A percentile compares a stretch with the other conserved stretches of the same genome.
phyloP scores from a whole-genome alignment of 202 grass and related monocot genomes.

The Schoenoplectus tabernaemontani region DNA sequence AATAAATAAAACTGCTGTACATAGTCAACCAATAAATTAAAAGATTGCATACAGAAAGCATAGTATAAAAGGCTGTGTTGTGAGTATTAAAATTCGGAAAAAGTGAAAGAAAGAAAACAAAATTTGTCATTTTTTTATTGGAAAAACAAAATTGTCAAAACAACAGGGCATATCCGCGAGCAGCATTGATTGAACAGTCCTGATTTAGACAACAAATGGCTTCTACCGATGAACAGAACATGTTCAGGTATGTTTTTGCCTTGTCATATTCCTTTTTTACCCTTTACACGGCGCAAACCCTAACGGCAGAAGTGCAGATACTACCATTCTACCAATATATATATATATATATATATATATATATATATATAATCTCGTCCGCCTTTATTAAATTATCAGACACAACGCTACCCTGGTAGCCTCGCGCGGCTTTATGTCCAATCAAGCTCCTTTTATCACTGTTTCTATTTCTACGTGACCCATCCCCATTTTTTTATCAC shows the following conservation, averaged over 20 bases:
- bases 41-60: background rate
- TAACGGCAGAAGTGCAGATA: no score
- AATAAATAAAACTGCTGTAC: background rate
- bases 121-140: no score
- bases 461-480: background rate
- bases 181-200: background rate
- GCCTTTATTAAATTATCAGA: background rate
- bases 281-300: background rate
- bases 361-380: background rate
- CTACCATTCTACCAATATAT: background rate
- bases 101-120: background rate
- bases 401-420: no score
- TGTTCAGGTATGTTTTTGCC: no score
- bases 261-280: no score
- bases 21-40: no score
- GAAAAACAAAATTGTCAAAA: no score
- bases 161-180: no score
- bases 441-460: slow-evolving; percentile 19
- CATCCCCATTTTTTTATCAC: background rate
- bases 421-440: slow-evolving; percentile 16
- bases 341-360: no score
- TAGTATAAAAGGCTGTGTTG: no score
- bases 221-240: background rate
- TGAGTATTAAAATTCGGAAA: background rate
- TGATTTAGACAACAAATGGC: background rate